A percentile compares a stretch with the other conserved stretches of the same genome.
Conservation (phyloP, 345 rosid species). For the Hibiscus mutabilis region DNA sequence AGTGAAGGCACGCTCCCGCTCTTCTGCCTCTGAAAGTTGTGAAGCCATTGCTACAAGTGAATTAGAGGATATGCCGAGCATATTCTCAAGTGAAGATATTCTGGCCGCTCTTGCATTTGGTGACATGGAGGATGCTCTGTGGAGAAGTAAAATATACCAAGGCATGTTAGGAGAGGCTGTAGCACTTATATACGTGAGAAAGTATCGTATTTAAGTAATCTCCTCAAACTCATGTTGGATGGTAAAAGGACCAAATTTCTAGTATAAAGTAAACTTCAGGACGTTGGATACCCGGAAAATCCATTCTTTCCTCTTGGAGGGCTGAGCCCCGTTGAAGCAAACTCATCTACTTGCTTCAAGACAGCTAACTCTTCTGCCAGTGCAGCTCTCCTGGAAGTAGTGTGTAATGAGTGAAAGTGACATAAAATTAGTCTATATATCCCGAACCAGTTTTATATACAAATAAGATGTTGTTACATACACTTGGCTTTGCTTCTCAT, state of each 20-base stretch:
- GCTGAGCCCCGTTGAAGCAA: slow-evolving; percentile 80
- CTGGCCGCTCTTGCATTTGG: slow-evolving; percentile 88
- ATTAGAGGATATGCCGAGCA: slow-evolving; percentile 85
- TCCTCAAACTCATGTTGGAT: not conserved
- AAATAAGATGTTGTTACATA: slow-evolving; percentile 31
- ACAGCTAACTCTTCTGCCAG: slow-evolving; percentile 86
- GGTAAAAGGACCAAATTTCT: not conserved
- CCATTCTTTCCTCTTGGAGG: slow-evolving; percentile 97
- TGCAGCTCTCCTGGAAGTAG: slow-evolving; percentile 73
- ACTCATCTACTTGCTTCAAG: slow-evolving; percentile 84
- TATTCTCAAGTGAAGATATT: slow-evolving; percentile 82
- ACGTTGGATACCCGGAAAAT: slow-evolving; percentile 61
- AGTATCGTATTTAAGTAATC: not conserved
- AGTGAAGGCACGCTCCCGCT: slow-evolving; percentile 80
- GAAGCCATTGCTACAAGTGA: slow-evolving; percentile 98
- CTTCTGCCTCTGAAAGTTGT: slow-evolving; percentile 98
- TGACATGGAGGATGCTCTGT: slow-evolving; percentile 93
- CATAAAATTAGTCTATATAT: not conserved
- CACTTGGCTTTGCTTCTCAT: slow-evolving; percentile 98
- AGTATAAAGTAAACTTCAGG: not conserved
- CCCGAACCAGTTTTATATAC: slow-evolving; percentile 1
- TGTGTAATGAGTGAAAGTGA: slow-evolving; percentile 2
- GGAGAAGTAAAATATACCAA: slow-evolving; percentile 13
- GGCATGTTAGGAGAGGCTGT: not conserved
- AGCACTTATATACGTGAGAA: not conserved